Evolutionary conservation across 805 yeast genomes (phyloP).

Genomic region (Yamadazyma sp.): DNA sequence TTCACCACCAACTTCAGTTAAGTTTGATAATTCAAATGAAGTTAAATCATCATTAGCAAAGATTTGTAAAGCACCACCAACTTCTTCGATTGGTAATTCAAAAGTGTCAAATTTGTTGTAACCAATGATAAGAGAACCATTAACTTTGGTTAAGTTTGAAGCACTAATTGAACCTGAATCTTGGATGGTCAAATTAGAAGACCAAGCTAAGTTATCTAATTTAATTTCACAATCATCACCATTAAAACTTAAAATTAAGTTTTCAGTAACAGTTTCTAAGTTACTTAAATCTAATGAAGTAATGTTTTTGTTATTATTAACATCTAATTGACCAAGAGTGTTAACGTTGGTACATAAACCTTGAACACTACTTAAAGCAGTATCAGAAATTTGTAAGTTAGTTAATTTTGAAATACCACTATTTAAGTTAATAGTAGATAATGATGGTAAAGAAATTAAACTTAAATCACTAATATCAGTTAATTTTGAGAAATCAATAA

Average conservation of each 20-base stretch:
- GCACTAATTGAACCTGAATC: conserved; percentile 33
- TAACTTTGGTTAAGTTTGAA: conserved; percentile 32
- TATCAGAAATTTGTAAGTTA: conserved; percentile 36
- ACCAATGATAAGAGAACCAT: conserved; percentile 38
- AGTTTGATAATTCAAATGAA: conserved; percentile 23
- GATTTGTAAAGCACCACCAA: conserved; percentile 40
- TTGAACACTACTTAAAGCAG: conserved; percentile 36
- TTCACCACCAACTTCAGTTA: conserved; percentile 39
- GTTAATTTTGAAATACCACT: conserved; percentile 32
- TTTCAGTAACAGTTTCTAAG: conserved; percentile 31
- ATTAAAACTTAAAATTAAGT: conserved; percentile 40
- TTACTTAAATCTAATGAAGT: conserved; percentile 29
- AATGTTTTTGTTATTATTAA: conserved; percentile 44
- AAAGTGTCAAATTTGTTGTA: conserved; percentile 37
- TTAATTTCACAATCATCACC: conserved; percentile 31
- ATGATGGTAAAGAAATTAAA: conserved; percentile 41
- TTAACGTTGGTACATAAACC: conserved; percentile 29
- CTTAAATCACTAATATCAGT: conserved; percentile 26
- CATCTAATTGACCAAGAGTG: conserved; percentile 31
- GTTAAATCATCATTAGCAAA: conserved; percentile 42
- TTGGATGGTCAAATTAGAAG: conserved; percentile 43
- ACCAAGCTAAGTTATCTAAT: conserved; percentile 36
- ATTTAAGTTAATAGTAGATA: conserved; percentile 35
- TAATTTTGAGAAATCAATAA: conserved; percentile 33
- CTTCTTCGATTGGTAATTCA: conserved; percentile 28